Base-by-base conservation (phyloP, 306 rosid species). In the Gillenia trifoliata region DNA sequence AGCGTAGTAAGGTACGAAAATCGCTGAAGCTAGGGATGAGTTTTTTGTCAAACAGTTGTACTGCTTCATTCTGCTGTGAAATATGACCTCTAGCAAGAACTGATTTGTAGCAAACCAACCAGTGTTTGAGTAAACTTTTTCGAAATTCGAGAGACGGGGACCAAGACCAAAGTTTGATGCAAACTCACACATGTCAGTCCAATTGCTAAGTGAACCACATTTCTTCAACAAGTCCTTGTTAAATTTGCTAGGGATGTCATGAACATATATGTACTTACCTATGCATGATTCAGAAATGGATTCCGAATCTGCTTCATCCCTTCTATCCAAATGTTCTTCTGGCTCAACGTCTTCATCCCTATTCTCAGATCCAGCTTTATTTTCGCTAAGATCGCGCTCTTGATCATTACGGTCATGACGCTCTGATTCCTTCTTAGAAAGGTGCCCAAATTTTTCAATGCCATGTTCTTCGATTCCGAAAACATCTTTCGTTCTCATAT, bases 81-180 rank as follows among this genome's bases (percentile, higher is more conserved):
- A 85, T 20, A 85, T 85, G 43, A 85, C 86, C 73, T 85, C 89
- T 43, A 85, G 23, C 15, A 74, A 54, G 77, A 85, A 85, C 68
- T 85, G 89, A 60, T 82, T 82, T 40, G 89, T 85, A 12, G 64
- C 70, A 76, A 56, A 77, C 89, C 89, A 85, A 45, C 84, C 80
- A 16, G 63, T 70, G 8, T 77, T 79, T 19, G 83, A 76, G 22
- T 56, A 71, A 9, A 70, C 81, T 47, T 69, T 50, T 20, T 70
- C 72, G 9, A n/a, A 15, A 54, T 45, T 77, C 11, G 66, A 26
- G 54, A 85, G 76, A 40, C 6, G 77, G 8, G 82, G 80, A 20
- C 89, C 89, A 29, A 85, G 78, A 23, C 89, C 89, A 38, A 20
- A 23, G 52, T 82, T 82, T 41, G 79, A 60, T 19, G 78, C 77